phyloP scores from a whole-genome alignment of 768 basidiomycete species.

The Trametopsis cervina region DNA sequence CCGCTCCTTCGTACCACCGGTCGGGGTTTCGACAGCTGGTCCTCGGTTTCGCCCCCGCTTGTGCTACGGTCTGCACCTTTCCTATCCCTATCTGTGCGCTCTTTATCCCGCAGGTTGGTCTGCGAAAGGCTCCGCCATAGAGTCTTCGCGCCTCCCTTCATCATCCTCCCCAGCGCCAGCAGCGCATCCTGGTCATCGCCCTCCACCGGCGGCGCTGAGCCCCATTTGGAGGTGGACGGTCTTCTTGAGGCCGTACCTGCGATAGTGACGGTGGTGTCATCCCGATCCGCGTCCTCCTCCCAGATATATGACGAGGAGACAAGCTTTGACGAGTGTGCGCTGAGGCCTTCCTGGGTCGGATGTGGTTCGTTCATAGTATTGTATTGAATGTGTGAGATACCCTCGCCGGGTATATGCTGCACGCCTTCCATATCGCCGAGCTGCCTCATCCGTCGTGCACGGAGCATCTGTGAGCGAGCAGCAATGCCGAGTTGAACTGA shows the following conservation, averaged over 20 bases:
- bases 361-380: background rate
- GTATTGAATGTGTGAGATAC: background rate
- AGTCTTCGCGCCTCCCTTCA: constrained; percentile 20
- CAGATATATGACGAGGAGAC: background rate
- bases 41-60: background rate
- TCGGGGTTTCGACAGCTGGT: background rate
- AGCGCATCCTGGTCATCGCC: constrained; percentile 19
- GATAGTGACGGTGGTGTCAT: background rate
- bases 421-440: constrained; percentile 8
- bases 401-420: background rate
- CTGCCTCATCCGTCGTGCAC: constrained; percentile 21
- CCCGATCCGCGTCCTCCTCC: background rate
- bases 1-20: background rate
- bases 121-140: constrained; percentile 20
- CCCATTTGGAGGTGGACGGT: background rate
- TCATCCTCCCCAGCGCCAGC: constrained; percentile 18
- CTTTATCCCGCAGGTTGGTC: constrained; percentile 12
- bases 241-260: background rate
- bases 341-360: background rate
- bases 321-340: too few relatives aligned
- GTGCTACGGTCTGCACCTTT: background rate
- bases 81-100: background rate
- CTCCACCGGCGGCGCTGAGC: constrained; percentile 10
- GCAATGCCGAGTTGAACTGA: constrained; percentile 28
- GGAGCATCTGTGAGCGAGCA: constrained; percentile 29